Evolutionary conservation across 208 protist species (phyloP).

Genomic region (Leishmania tarentolae): DNA sequence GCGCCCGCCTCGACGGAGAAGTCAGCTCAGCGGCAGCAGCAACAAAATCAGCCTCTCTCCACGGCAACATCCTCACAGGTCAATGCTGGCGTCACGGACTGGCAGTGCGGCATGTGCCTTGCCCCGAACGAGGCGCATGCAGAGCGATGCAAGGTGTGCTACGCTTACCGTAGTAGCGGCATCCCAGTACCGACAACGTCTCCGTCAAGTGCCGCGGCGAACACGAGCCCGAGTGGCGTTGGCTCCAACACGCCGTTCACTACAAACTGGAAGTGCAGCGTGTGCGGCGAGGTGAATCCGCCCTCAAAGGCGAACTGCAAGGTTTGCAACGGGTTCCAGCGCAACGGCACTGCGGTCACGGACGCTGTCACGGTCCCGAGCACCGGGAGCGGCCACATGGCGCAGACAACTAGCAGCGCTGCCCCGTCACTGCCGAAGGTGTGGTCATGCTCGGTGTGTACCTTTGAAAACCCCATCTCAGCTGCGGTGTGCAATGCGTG

Average conservation of each 20-base stretch:
- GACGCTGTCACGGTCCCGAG: constrained; percentile 5
- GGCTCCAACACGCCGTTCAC: constrained; percentile 20
- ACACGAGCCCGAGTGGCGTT: neutral
- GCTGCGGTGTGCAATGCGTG: constrained; percentile 69
- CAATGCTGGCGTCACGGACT: constrained; percentile 43
- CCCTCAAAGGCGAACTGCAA: constrained; percentile 43
- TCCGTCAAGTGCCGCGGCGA: constrained; percentile 10
- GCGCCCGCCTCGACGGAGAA: constrained; percentile 1
- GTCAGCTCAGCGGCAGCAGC: neutral
- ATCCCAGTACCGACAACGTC: constrained; percentile 27
- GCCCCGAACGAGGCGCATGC: constrained; percentile 54
- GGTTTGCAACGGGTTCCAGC: constrained; percentile 67
- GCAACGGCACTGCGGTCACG: constrained; percentile 54
- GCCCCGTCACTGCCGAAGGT: constrained; percentile 24
- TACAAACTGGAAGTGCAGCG: constrained; percentile 60
- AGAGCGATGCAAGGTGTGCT: constrained; percentile 63
- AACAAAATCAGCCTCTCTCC: constrained; percentile 1
- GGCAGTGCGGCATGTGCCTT: constrained; percentile 70
- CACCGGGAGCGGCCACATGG: neutral
- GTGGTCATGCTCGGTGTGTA: constrained; percentile 83
- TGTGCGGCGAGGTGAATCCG: constrained; percentile 62
- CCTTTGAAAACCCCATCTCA: constrained; percentile 63
- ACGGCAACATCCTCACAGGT: constrained; percentile 1
- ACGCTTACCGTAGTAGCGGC: constrained; percentile 48
- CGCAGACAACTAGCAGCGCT: neutral